Evolutionary conservation across 2,329 filamentous ascomycete species (phyloP), one percentile per base, ranked within the genome.

Genomic region (Cadophora sp.): DNA sequence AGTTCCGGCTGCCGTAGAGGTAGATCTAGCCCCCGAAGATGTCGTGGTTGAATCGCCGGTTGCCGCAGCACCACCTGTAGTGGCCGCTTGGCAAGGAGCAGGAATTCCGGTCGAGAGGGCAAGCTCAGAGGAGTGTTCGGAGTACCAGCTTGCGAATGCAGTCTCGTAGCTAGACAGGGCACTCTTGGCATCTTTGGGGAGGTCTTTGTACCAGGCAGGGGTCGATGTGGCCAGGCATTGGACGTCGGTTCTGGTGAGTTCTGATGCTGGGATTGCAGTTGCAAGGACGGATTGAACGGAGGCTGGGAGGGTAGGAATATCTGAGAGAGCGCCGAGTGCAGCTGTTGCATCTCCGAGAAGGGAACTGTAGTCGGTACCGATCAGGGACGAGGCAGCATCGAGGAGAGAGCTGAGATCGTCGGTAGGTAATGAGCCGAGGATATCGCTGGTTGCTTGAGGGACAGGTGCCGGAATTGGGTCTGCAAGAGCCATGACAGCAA

Each of bases 141-240:
- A 51, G 14, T 64, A 66, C 66, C 66, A 71, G 55, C 66, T 70
- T 9, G 14, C 22, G 4, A 68, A 1, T 1, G 68, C 70, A 18
- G 36, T 39, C 14, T 67, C 68, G 45, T 71, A 71, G 41, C 62
- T 66, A 0, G 66, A 67, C 4, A 71, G 36, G 1, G 70, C 68
- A 24, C 48, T 65, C 48, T 67, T 66, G 39, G 70, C 66, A 30
- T 64, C 43, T 0, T 45, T 59, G n/a, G 70, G 70, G 1, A 70
- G 66, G 9, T 45, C 22, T 1, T 51, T 66, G 47, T 69, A 68
- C 65, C 66, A 71, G 18, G 9, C 59, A 1, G 70, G 68, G 0
- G 59, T 64, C 9, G 59, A 55, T 9, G 66, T 68, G 6, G 47
- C 47, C n/a, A 62, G n/a, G 18, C 51, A 61, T 55, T 27, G 58